Evolutionary conservation across 2,329 filamentous ascomycete genomes (phyloP).

Genomic region (Lasiodiplodia theobromae): DNA sequence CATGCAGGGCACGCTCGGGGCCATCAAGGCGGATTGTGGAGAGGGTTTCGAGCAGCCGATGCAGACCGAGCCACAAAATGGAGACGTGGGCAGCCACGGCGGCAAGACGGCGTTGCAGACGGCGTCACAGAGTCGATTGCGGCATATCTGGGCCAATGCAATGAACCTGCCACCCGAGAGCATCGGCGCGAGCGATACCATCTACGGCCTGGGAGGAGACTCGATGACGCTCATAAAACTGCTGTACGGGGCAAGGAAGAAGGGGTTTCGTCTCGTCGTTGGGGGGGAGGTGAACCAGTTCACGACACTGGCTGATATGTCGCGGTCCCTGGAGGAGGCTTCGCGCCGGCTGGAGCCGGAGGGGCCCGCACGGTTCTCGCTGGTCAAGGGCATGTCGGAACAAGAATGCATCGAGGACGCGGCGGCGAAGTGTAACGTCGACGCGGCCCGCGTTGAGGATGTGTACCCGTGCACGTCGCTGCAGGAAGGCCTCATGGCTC

Average conservation of each 20-base stretch:
- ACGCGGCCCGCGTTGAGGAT: constrained; percentile 44
- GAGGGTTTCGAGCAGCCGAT: no score
- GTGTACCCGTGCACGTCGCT: constrained; percentile 51
- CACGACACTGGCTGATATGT: background rate
- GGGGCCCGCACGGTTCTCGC: background rate
- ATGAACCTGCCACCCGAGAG: background rate
- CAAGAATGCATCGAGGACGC: constrained; percentile 46
- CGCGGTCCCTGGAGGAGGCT: background rate
- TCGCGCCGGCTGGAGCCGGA: background rate
- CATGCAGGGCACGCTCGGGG: no score
- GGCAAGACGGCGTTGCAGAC: no score
- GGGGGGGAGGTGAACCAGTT: background rate
- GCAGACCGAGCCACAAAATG: no score
- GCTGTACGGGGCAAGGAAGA: background rate
- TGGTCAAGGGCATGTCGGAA: background rate
- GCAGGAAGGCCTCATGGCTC: constrained; percentile 51
- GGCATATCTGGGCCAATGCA: background rate
- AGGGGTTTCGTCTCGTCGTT: no score
- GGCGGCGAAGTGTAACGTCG: constrained; percentile 37
- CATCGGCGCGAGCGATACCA: constrained; percentile 26
- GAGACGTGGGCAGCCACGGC: no score
- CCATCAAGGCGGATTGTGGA: no score
- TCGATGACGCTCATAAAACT: constrained; percentile 38
- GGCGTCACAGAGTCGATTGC: no score
- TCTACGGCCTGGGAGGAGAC: constrained; percentile 44